Percentiles rank a stretch among this genome's conserved stretches.
These are phyloP conservation scores for Cantharellus cinnabarinus DNA, from an alignment of 768 basidiomycete species.

Conservation along the genomic window DNA sequence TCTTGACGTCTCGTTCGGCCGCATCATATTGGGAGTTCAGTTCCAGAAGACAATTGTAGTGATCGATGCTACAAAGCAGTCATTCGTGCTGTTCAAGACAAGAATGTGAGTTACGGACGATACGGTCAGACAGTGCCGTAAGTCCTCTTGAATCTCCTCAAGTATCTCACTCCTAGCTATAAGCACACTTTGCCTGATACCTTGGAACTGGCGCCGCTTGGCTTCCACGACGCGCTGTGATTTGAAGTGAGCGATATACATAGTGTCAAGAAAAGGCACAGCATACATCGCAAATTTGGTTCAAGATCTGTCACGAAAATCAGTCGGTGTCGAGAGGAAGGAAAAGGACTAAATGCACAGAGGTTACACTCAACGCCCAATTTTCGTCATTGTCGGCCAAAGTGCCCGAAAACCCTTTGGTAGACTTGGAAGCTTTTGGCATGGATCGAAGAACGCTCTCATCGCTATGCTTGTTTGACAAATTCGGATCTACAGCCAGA, in stretches of 20 bases:
- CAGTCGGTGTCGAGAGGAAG: not conserved
- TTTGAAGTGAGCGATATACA: not conserved
- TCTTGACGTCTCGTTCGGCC: not conserved
- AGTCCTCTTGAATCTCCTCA: not conserved
- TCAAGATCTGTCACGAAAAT: not conserved
- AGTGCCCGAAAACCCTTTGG: not conserved
- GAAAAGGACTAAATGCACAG: not conserved
- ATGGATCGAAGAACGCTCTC: not conserved
- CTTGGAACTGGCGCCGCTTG: not conserved
- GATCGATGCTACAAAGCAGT: not conserved
- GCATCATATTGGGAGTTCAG: not conserved
- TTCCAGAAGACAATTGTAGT: not conserved
- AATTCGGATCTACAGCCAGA: not conserved
- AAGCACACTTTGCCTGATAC: not conserved
- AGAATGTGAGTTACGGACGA: not conserved
- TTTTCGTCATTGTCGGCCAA: too few relatives aligned
- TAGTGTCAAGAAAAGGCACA: not conserved
- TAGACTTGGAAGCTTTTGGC: not conserved
- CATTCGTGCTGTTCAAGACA: not conserved
- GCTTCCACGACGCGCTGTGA: not conserved
- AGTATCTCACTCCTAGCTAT: not conserved
- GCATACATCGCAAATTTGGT: not conserved
- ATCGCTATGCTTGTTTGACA: not conserved
- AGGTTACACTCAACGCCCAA: not conserved
- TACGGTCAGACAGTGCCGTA: not conserved